phyloP scores from a whole-genome alignment of 2,329 filamentous ascomycete species.

The Trichoderma sp. region DNA sequence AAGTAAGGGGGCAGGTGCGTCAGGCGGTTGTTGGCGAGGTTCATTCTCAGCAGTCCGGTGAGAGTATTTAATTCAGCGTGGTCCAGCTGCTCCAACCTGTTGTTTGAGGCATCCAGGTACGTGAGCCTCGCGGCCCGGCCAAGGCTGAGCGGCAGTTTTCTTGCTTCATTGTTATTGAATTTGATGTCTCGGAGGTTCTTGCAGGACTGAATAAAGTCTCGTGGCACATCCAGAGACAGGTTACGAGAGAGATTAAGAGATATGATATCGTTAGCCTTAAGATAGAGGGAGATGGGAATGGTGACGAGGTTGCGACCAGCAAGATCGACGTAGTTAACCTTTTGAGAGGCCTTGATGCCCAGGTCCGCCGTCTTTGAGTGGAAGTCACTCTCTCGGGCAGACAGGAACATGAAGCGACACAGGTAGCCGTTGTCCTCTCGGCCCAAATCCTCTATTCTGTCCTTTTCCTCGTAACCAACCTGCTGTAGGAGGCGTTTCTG shows the following conservation, averaged over 20 bases:
- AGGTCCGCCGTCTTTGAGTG: conserved; percentile 71
- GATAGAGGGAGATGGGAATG: conserved; percentile 92
- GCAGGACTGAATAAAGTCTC: conserved; percentile 95
- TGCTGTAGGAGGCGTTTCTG: conserved; percentile 91
- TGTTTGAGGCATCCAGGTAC: conserved; percentile 93
- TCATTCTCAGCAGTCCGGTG: conserved; percentile 79
- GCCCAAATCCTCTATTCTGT: conserved; percentile 89
- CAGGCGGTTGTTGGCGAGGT: conserved; percentile 90
- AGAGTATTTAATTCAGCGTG: conserved; percentile 79
- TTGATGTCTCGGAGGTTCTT: conserved; percentile 92
- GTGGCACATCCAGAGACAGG: conserved; percentile 85
- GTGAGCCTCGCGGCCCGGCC: conserved; percentile 79
- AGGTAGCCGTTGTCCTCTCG: conserved; percentile 97
- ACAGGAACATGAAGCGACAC: conserved; percentile 92
- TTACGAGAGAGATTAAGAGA: conserved; percentile 93
- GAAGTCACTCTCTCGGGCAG: conserved; percentile 81
- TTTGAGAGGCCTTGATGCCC: conserved; percentile 78
- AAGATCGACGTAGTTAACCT: conserved; percentile 92
- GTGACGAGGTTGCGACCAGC: conserved; percentile 88
- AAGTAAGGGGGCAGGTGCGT: conserved; percentile 80
- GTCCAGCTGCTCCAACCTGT: conserved; percentile 83
- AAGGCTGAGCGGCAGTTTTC: conserved; percentile 80
- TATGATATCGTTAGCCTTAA: conserved; percentile 88
- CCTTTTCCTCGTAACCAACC: conserved; percentile 83
- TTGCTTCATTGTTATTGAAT: conserved; percentile 91